Conservation (phyloP, 2,329 filamentous ascomycete genomes). For the Alternaria postmessia region DNA sequence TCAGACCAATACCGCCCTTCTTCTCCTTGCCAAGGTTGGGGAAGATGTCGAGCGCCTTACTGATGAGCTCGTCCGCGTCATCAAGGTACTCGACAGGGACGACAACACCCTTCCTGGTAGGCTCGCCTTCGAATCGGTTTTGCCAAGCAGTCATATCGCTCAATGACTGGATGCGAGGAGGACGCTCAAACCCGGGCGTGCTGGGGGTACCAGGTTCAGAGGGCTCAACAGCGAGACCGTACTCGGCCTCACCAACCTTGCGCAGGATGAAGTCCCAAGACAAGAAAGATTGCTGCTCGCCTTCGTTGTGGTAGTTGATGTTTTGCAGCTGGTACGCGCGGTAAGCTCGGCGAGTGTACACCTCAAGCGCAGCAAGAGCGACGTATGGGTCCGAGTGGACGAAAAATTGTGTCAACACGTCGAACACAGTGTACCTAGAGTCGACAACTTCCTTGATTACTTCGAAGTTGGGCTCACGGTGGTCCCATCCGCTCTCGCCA, state of each 20-base stretch:
- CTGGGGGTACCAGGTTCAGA: slow-evolving; percentile 75
- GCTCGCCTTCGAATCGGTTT: slow-evolving; percentile 74
- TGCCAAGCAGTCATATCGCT: slow-evolving; percentile 94
- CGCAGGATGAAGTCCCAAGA: slow-evolving; percentile 96
- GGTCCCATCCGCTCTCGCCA: slow-evolving; percentile 95
- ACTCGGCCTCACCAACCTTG: slow-evolving; percentile 91
- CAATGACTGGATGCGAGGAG: slow-evolving; percentile 87
- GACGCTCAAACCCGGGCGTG: slow-evolving; percentile 73
- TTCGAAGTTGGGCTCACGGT: slow-evolving; percentile 88
- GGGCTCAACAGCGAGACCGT: slow-evolving; percentile 80
- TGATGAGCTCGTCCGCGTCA: slow-evolving; percentile 86
- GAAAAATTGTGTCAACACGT: slow-evolving; percentile 95
- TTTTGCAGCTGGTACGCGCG: slow-evolving; percentile 91
- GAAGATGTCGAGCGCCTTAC: slow-evolving; percentile 84
- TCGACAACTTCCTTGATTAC: slow-evolving; percentile 98
- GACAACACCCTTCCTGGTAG: slow-evolving; percentile 89
- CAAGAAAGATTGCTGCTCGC: slow-evolving; percentile 78
- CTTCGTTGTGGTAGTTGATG: slow-evolving; percentile 83
- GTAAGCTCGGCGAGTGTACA: slow-evolving; percentile 96
- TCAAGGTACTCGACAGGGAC: slow-evolving; percentile 93
- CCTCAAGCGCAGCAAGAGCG: slow-evolving; percentile 88
- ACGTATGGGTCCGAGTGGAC: slow-evolving; percentile 94
- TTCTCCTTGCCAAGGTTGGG: slow-evolving; percentile 65
- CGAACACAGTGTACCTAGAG: slow-evolving; percentile 98
- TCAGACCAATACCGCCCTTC: slow-evolving; percentile 58